These are phyloP conservation scores for Globisporangium lucens DNA, from an alignment of 352 stramenopile species.

Conservation along the genomic window DNA sequence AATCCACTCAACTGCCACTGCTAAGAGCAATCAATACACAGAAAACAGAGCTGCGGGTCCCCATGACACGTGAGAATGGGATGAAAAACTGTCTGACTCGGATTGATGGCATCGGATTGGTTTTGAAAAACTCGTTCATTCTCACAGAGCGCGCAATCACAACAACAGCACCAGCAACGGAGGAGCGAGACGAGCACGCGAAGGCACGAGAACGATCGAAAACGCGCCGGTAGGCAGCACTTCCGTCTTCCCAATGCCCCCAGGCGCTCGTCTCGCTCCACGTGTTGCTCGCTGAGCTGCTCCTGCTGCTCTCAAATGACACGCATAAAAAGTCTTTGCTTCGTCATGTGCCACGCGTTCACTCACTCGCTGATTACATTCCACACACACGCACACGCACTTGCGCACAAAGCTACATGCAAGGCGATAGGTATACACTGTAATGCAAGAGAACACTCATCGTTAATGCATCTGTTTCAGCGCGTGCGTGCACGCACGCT, in stretches of 20 bases:
- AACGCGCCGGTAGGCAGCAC: background rate
- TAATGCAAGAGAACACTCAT: no score
- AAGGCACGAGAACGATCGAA: background rate
- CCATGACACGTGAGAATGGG: no score
- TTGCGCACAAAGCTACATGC: background rate
- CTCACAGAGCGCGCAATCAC: background rate
- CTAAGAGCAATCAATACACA: no score
- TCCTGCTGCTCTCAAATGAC: constrained; percentile 14
- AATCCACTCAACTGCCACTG: no score
- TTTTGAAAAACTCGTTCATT: constrained; percentile 15
- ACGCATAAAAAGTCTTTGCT: constrained; percentile 15
- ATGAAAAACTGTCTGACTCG: background rate
- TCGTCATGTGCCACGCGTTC: constrained; percentile 12
- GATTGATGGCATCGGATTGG: constrained; percentile 10
- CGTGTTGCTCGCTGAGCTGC: background rate
- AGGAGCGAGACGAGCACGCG: background rate
- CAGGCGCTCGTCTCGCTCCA: background rate
- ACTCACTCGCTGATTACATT: background rate
- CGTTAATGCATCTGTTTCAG: no score
- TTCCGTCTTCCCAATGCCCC: background rate
- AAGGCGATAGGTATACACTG: no score
- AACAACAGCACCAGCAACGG: background rate
- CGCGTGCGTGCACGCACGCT: no score
- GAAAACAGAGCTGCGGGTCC: no score
- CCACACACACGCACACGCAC: background rate